Percentiles rank a stretch among this genome's conserved stretches.
phyloP scores from a whole-genome alignment of 306 rosid genomes.

The Hippophae rhamnoides region DNA sequence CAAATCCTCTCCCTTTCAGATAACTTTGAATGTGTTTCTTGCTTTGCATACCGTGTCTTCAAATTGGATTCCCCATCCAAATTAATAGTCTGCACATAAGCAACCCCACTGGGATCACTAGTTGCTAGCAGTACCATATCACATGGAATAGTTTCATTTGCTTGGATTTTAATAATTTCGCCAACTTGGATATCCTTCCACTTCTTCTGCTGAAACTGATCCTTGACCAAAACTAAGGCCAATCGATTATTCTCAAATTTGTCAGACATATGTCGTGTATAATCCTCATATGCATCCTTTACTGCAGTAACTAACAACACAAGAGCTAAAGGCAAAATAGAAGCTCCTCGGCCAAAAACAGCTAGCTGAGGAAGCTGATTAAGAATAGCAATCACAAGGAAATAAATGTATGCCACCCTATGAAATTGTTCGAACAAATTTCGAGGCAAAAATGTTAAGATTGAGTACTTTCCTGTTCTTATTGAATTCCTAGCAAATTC shows the following conservation, averaged over 20 bases:
- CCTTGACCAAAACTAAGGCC: constrained; percentile 51
- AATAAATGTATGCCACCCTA: constrained; percentile 85
- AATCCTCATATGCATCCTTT: constrained; percentile 95
- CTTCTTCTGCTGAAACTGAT: constrained; percentile 45
- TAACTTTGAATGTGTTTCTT: constrained; percentile 60
- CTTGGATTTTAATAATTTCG: constrained; percentile 70
- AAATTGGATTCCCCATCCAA: constrained; percentile 97
- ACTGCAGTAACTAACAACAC: constrained; percentile 90
- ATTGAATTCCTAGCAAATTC: constrained; percentile 90
- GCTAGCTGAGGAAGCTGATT: constrained; percentile 98
- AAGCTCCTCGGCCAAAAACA: constrained; percentile 86
- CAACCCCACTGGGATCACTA: constrained; percentile 95
- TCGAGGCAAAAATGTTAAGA: constrained; percentile 80
- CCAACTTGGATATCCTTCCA: constrained; percentile 85
- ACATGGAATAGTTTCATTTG: constrained; percentile 81
- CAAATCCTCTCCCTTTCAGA: constrained; percentile 39
- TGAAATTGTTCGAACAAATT: constrained; percentile 91
- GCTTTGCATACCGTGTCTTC: constrained; percentile 94
- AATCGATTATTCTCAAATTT: constrained; percentile 76
- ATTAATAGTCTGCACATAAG: constrained; percentile 95
- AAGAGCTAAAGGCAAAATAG: constrained; percentile 76
- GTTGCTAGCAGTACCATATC: constrained; percentile 94
- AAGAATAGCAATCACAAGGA: constrained; percentile 86
- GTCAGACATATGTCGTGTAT: constrained; percentile 90
- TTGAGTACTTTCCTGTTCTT: constrained; percentile 70